Evolutionary conservation across 805 yeast genomes (phyloP).

Genomic region (Schwanniomyces sp.): DNA sequence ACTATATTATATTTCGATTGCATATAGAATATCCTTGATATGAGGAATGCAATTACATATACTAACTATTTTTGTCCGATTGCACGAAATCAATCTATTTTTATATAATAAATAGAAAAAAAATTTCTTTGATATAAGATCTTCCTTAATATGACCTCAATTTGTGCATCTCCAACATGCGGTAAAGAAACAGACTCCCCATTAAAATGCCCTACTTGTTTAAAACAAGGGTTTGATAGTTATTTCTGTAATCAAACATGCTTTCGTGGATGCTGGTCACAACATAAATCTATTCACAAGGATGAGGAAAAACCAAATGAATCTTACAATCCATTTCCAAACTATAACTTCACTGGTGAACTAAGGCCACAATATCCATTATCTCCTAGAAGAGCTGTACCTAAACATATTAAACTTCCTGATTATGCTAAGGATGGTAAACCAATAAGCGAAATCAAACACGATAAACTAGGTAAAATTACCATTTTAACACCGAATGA

Average conservation of each 20-base stretch:
- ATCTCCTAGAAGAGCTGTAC: constrained; percentile 67
- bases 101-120: too few species aligned
- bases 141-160: constrained; percentile 11
- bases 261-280: constrained; percentile 67
- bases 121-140: too few species aligned
- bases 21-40: too few species aligned
- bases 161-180: constrained; percentile 80
- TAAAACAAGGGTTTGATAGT: constrained; percentile 63
- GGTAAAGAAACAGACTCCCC: constrained; percentile 75
- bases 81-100: too few species aligned
- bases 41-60: too few species aligned
- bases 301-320: constrained; percentile 48
- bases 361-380: constrained; percentile 82
- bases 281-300: constrained; percentile 75
- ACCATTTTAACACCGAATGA: constrained; percentile 65
- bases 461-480: constrained; percentile 68
- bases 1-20: too few species aligned
- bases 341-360: constrained; percentile 69
- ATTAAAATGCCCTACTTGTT: constrained; percentile 91
- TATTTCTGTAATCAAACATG: constrained; percentile 84
- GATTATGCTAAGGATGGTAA: constrained; percentile 83
- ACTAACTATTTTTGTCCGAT: too few species aligned
- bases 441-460: constrained; percentile 74
- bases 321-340: constrained; percentile 84
- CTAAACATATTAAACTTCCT: constrained; percentile 69